These are phyloP conservation scores for Sarocladium oryzae DNA, from an alignment of 2,329 filamentous ascomycete genomes.

Conservation along the genomic window DNA sequence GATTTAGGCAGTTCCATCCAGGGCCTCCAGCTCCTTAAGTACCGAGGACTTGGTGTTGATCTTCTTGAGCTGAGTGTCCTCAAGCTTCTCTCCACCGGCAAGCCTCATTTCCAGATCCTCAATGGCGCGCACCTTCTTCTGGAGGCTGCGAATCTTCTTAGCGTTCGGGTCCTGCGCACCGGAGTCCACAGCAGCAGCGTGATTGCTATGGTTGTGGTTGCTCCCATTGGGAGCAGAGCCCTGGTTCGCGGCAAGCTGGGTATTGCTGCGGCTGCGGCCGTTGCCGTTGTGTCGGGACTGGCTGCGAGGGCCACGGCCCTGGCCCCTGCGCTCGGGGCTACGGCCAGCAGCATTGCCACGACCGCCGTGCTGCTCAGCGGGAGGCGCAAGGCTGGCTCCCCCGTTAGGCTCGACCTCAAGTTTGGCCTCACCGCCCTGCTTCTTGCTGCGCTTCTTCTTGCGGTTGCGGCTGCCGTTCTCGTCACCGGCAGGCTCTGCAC, in stretches of 20 bases:
- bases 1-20: conserved; percentile 25
- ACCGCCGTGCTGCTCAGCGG: conserved; percentile 26
- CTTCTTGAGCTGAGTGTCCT: conserved; percentile 98
- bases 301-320: conserved; percentile 44
- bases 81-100: conserved; percentile 89
- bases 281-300: conserved; percentile 47
- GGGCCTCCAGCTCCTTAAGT: conserved; percentile 68
- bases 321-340: conserved; percentile 61
- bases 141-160: conserved; percentile 87
- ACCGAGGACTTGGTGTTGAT: conserved; percentile 84
- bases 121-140: conserved; percentile 97
- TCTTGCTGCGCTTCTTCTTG: conserved; percentile 96
- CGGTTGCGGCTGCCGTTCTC: conserved; percentile 82
- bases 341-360: conserved; percentile 46
- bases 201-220: conserved; percentile 22
- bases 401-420: conserved; percentile 38
- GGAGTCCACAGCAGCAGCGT: conserved; percentile 39
- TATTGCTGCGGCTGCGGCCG: conserved; percentile 45
- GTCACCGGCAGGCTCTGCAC: conserved; percentile 55
- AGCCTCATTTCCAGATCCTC: conserved; percentile 97
- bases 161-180: conserved; percentile 64
- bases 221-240: conserved; percentile 20
- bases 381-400: conserved; percentile 41
- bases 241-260: conserved; percentile 26
- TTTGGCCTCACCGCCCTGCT: conserved; percentile 66